Conservation (phyloP, 345 rosid species). For the Hibiscus tridactylites region DNA sequence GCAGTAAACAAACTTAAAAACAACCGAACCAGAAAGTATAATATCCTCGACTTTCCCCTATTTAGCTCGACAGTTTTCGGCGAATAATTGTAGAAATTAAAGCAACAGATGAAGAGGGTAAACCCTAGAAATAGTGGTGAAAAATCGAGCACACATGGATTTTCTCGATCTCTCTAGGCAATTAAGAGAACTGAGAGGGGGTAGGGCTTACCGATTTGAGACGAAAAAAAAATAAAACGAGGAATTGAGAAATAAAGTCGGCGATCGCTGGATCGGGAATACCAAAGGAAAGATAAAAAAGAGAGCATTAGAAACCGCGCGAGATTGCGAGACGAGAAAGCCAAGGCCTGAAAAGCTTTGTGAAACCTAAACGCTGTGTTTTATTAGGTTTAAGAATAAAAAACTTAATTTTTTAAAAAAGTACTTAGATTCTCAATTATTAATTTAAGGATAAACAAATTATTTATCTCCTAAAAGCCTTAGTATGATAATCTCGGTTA, state of each 20-base stretch:
- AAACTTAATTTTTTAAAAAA: too few relatives aligned
- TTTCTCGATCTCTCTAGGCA: not conserved
- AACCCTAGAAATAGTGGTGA: conserved; percentile 3
- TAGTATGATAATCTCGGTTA: too few relatives aligned
- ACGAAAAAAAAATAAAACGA: not conserved
- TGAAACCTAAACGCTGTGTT: not conserved
- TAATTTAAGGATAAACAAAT: too few relatives aligned
- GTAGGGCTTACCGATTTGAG: conserved; percentile 25
- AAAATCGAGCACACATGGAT: too few relatives aligned
- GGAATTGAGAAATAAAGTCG: not conserved
- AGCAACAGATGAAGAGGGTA: not conserved
- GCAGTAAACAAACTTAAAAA: not conserved
- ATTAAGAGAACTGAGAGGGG: conserved; percentile 1
- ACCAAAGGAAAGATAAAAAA: not conserved
- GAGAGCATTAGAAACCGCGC: not conserved
- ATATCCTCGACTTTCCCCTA: not conserved
- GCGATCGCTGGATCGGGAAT: conserved; percentile 14
- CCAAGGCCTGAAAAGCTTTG: not conserved
- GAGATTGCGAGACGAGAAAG: not conserved
- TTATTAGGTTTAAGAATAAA: not conserved
- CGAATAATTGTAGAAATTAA: not conserved
- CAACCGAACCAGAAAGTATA: not conserved
- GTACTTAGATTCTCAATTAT: too few relatives aligned
- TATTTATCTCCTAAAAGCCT: too few relatives aligned
- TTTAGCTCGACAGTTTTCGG: not conserved